Evolutionary conservation across 2,329 filamentous ascomycete species (phyloP), one percentile per base, ranked within the genome.

Genomic region (Diaporthe humulicola): DNA sequence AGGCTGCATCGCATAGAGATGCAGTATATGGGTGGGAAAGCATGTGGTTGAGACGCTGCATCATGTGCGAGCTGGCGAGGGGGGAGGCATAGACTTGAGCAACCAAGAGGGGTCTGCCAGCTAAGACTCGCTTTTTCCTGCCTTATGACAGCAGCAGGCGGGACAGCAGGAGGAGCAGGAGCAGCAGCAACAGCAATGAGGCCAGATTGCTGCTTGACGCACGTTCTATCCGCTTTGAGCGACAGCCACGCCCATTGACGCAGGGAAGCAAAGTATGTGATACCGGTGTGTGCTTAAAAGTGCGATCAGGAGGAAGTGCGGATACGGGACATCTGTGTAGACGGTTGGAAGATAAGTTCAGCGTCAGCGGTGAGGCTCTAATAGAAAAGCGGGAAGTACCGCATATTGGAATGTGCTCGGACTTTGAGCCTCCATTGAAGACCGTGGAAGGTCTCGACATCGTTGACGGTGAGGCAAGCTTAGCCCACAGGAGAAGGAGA

Each of bases 71-170:
- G 45, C 22, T 48, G 33, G 30, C 5, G 64, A 64, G n/a, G 25
- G 15, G 58, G 25, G 15, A 30, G 58, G 15, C 25, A 45, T 30
- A 17, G 5, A 25, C 40, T 64, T 45, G 58, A 36, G 17, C 17
- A 58, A n/a, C 22, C 19, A 58, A 22, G 56, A 38, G 56, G 56
- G 56, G 30, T 22, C 19, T 33, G 22, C 10, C 56, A 33, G 15
- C 58, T 8, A 45, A 45, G 38, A 45, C 33, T 54, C 64, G 64
- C 22, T 54, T 54, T n/a, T n/a, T 52, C 64, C n/a, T 69, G 64
- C 30, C 28, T 67, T n/a, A 22, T 42, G 22, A 38, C n/a, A n/a
- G n/a, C n/a, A n/a, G n/a, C n/a, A n/a, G n/a, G n/a, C n/a, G n/a
- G n/a, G n/a, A n/a, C n/a, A 36, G 30, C n/a, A 45, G 54, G 7